Base-by-base conservation (phyloP, 1,139 yeast genomes). In the Nakaseomyces glabratus region DNA sequence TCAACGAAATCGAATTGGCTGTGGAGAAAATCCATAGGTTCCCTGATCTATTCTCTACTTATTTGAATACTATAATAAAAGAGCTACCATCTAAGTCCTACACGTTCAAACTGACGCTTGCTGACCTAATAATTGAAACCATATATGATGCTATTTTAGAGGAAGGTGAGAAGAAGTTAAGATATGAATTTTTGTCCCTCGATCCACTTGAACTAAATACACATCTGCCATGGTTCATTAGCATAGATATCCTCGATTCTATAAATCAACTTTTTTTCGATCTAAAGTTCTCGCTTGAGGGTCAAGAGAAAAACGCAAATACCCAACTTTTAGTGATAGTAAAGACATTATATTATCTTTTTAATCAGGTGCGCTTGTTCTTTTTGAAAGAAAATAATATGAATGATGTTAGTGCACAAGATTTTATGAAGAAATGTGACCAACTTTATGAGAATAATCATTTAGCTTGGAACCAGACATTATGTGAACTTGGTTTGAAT, bases 401-500 rank as follows among this genome's bases (percentile, higher is more conserved):
- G 6, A 31, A 32, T 17, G 28, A 28, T 43, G 28, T 31, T 42
- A 32, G 42, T 6, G 20, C 15, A 8, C 23, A 32, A n/a, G 34
- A 20, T n/a, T 26, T 26, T n/a, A 22, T 22, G 24, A 20, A 21
- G 4, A 31, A 22, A 10, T 14, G 12, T 13, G 12, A 20, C 4
- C 21, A 31, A n/a, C 43, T 42, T 38, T 62, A 42, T 52, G 43
- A 42, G 20, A 48, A 40, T 26, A 60, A 37, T 43, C 60, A 50
- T 57, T 63, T 32, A 55, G 60, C 15, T 43, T 58, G 93, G 93
- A 69, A 78, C 16, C 60, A 63, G 28, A 65, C 69, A 1, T 54
- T 82, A 24, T 65, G 76, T 14, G 54, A 60, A 8, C 58, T 68
- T 33, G 70, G 68, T 15, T 61, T 73, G 36, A 58, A 65, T 17